Evolutionary conservation across 805 yeast species (phyloP), one percentile per base, ranked within the genome.

Genomic region (Myxozyma sirexii): DNA sequence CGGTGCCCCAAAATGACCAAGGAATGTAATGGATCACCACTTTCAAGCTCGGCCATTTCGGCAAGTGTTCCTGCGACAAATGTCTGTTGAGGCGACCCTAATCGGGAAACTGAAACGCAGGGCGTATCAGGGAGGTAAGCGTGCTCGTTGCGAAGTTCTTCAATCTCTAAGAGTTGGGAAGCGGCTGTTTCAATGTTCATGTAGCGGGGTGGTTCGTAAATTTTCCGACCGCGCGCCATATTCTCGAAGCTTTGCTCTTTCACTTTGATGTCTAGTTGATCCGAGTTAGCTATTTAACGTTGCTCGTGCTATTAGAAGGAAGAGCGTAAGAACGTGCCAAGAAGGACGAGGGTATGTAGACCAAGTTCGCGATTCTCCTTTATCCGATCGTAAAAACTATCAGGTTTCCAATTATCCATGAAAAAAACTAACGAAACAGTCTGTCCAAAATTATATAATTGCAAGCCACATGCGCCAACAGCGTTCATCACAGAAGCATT

Each of bases 401-500:
- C 98, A 1, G 99, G 99, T 74, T 90, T 87, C 98, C 99, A 93
- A 59, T 79, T 77, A 21, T 93, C 98, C 27, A 97, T 92, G 80
- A 94, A 93, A 72, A 94, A 94, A 1, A 94, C 98, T 72, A 94
- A 79, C 1, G 97, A 90, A n/a, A 93, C 93, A 10, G 98, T 91
- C 76, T 94, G 98, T 8, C 99, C 99, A 75, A 92, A 93, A 68
- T 87, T 91, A 75, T 93, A 93, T 60, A 93, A 79, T 74, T 93
- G 99, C 66, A 94, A 80, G 23, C 99, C 99, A 77, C 97, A 91
- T 0, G 97, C 96, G 19, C 99, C 99, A 26, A 93, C 96, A 0
- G 98, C 99, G 72, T 93, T 93, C 97, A 94, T 91, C 12, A 93
- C 94, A 17, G 97, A 88, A 1, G 99, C 99, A 74, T 93, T 93